These are phyloP conservation scores for Fusarium algeriense DNA, from an alignment of 2,329 filamentous ascomycete species.

Conservation along the genomic window DNA sequence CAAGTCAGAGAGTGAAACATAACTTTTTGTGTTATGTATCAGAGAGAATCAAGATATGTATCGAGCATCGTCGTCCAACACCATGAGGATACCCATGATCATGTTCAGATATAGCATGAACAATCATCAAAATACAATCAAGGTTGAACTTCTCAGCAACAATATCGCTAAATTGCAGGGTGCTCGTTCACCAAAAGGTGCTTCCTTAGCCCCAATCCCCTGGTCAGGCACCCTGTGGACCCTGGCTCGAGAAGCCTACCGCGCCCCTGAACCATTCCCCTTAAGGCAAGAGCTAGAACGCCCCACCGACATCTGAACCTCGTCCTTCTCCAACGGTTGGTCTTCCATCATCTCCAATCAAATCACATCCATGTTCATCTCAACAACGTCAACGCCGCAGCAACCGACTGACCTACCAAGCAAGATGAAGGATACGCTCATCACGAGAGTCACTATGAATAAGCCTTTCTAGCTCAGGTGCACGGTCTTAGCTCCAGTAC, in stretches of 20 bases:
- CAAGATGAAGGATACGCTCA: slow-evolving; percentile 24
- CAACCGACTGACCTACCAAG: slow-evolving; percentile 26
- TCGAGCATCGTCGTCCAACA: neutral
- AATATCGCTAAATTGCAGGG: slow-evolving; percentile 37
- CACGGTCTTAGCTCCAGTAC: slow-evolving; percentile 11
- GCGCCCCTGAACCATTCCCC: slow-evolving; percentile 42
- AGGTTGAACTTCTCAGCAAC: neutral
- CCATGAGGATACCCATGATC: slow-evolving; percentile 10
- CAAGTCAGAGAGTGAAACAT: slow-evolving; percentile 11
- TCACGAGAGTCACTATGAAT: neutral
- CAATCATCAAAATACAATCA: slow-evolving; percentile 12
- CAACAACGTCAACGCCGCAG: slow-evolving; percentile 31
- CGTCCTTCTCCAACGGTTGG: slow-evolving; percentile 35
- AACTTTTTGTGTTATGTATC: slow-evolving; percentile 12
- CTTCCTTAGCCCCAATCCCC: slow-evolving; percentile 28
- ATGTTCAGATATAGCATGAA: slow-evolving; percentile 17
- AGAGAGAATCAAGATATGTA: neutral
- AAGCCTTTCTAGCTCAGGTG: slow-evolving; percentile 16
- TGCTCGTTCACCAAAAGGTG: slow-evolving; percentile 20
- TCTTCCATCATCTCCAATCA: slow-evolving; percentile 30
- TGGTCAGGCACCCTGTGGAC: slow-evolving; percentile 5
- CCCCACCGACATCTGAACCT: slow-evolving; percentile 38
- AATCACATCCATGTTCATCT: slow-evolving; percentile 27
- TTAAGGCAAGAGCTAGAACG: slow-evolving; percentile 28
- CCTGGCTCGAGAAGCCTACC: slow-evolving; percentile 9